A percentile compares a stretch with the other conserved stretches of the same genome.
Evolutionary conservation across 2,329 filamentous ascomycete genomes (phyloP).

Genomic region (Botryotinia narcissicola): DNA sequence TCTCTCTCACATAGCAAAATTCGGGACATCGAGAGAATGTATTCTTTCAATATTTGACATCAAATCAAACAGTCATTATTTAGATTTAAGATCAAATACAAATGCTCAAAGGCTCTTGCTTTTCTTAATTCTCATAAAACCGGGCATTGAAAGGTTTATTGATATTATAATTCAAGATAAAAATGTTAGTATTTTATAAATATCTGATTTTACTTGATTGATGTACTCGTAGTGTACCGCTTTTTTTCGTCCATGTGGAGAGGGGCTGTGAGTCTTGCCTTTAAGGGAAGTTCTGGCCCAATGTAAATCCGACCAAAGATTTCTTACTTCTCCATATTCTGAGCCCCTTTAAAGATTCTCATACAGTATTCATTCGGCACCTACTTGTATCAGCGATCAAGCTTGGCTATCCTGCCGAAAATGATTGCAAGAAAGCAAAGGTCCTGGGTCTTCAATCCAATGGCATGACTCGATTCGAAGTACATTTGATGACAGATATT

Average conservation of each 20-base stretch:
- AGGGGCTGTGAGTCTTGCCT: background rate
- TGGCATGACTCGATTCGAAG: background rate
- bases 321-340: background rate
- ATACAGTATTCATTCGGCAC: background rate
- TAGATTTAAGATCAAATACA: background rate
- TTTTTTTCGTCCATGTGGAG: background rate
- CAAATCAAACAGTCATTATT: background rate
- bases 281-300: background rate
- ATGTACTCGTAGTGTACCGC: background rate
- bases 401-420: background rate
- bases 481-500: background rate
- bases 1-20: background rate
- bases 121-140: background rate
- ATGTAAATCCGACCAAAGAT: background rate
- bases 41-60: background rate
- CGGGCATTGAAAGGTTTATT: background rate
- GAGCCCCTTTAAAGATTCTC: background rate
- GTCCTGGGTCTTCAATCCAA: background rate
- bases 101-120: background rate
- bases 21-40: background rate
- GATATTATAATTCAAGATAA: background rate
- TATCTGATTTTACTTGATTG: background rate
- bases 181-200: background rate
- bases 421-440: background rate
- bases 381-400: background rate